phyloP scores from a whole-genome alignment of 129 eudicot genomes.

The Erigeron canadensis region DNA sequence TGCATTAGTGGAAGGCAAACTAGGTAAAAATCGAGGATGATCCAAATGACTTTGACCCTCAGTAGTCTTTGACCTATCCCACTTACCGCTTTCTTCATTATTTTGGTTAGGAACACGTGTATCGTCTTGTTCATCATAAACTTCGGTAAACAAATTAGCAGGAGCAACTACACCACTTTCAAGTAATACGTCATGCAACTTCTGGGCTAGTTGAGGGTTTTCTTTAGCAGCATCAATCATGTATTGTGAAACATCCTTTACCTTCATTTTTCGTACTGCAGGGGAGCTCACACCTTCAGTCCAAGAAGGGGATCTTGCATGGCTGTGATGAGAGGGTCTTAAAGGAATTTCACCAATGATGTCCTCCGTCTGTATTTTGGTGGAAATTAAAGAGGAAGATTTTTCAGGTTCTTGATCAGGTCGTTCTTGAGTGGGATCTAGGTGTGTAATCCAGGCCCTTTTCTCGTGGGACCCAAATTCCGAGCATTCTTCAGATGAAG shows the following conservation, averaged over 20 bases:
- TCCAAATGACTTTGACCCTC: slow-evolving; percentile 32
- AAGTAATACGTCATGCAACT: slow-evolving; percentile 84
- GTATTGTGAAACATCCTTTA: slow-evolving; percentile 94
- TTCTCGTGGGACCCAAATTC: slow-evolving; percentile 32
- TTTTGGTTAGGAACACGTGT: slow-evolving; percentile 32
- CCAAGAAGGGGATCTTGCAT: slow-evolving; percentile 92
- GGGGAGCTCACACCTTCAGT: slow-evolving; percentile 96
- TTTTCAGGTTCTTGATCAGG: slow-evolving; percentile 18
- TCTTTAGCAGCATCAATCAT: slow-evolving; percentile 98
- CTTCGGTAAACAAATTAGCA: slow-evolving; percentile 70
- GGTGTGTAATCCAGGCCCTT: background rate
- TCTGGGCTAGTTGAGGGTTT: slow-evolving; percentile 92
- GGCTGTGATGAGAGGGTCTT: slow-evolving; percentile 45
- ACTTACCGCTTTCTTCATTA: slow-evolving; percentile 19
- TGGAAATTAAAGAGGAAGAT: slow-evolving; percentile 8
- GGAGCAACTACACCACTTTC: slow-evolving; percentile 99
- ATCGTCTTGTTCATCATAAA: slow-evolving; percentile 46
- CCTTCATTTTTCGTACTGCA: slow-evolving; percentile 77
- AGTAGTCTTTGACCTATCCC: slow-evolving; percentile 22
- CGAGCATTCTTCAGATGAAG: slow-evolving; percentile 46
- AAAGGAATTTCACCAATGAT: slow-evolving; percentile 21
- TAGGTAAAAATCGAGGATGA: slow-evolving; percentile 54
- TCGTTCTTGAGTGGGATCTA: background rate
- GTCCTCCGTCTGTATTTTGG: slow-evolving; percentile 19
- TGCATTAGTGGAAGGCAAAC: slow-evolving; percentile 45